Percentiles rank a stretch among this genome's conserved stretches.
These are phyloP conservation scores for Nakazawaea pomicola DNA, from an alignment of 805 yeast species.

Conservation along the genomic window DNA sequence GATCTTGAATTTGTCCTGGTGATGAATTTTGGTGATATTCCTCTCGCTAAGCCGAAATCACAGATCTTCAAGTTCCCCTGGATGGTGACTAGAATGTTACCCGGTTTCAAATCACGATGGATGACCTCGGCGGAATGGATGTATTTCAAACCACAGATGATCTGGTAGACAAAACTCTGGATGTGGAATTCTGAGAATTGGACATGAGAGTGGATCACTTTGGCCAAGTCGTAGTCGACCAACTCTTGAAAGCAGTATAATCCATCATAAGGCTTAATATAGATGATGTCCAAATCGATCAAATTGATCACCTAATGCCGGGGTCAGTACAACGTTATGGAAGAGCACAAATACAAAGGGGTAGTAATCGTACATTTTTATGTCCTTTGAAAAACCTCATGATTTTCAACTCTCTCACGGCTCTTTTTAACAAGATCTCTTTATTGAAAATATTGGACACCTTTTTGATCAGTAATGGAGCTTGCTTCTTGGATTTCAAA, in stretches of 20 bases:
- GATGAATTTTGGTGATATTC: slow-evolving; percentile 37
- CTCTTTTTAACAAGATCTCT: slow-evolving; percentile 68
- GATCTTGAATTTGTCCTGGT: slow-evolving; percentile 29
- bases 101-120: slow-evolving; percentile 91
- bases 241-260: slow-evolving; percentile 85
- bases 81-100: slow-evolving; percentile 72
- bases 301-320: slow-evolving; percentile 52
- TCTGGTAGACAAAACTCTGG: slow-evolving; percentile 70
- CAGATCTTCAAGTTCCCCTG: slow-evolving; percentile 80
- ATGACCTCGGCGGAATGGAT: slow-evolving; percentile 90
- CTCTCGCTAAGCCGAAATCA: slow-evolving; percentile 92
- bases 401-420: slow-evolving; percentile 75
- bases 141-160: slow-evolving; percentile 80
- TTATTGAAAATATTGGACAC: slow-evolving; percentile 64
- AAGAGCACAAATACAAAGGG: not conserved
- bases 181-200: slow-evolving; percentile 84
- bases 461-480: slow-evolving; percentile 71
- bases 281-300: slow-evolving; percentile 68
- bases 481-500: slow-evolving; percentile 30
- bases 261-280: slow-evolving; percentile 70
- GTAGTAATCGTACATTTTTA: slow-evolving; percentile 43
- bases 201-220: slow-evolving; percentile 71
- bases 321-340: slow-evolving; percentile 28
- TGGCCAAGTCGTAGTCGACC: slow-evolving; percentile 74
- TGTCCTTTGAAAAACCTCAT: slow-evolving; percentile 86